Evolutionary conservation across 768 basidiomycete genomes (phyloP), one percentile per base, ranked within the genome.

Genomic region (Chalciporus pseudorubinellus): DNA sequence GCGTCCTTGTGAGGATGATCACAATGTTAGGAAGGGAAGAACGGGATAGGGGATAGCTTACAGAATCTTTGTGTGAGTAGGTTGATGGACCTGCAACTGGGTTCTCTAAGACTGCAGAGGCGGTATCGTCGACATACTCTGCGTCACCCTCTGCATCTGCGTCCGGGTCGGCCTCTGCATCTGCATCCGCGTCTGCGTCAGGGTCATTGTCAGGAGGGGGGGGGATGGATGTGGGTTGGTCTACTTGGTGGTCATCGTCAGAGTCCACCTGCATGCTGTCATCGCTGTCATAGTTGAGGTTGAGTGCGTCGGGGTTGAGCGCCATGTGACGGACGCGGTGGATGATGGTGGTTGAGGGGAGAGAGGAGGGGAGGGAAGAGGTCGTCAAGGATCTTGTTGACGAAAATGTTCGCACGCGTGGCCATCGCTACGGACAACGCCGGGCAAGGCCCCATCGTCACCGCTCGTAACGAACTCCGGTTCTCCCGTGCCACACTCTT

Each of bases 231-330:
- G 60, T 39, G 21, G 58, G 38, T 3, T 14, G 51, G 6, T 55
- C 21, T 33, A 50, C 28, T 26, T 53, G 51, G 20, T 52, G 58
- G 70, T 78, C 77, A 56, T 69, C 61, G 65, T 80, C 81, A 52
- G 81, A 82, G 77, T 88, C 85, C 70, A 87, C 70, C 64, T 85
- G 78, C 87, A 89, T 88, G 66, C 82, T 80, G 61, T 83, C 73
- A 53, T 75, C 74, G 56, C 71, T 72, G 71, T 67, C 66, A 40
- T 83, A 85, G 69, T 74, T 73, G 67, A 81, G 70, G 71, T 74
- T 75, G 67, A 82, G 79, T 59, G 74, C 72, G 61, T 71, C 70
- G 61, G 70, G 60, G 44, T 56, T 63, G 67, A 61, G 68, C 67
- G 70, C 65, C 70, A 73, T 70, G 60, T 26, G 52, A 52, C 26